phyloP scores from a whole-genome alignment of 2,329 filamentous ascomycete species.

The Apiospora phragmitis region DNA sequence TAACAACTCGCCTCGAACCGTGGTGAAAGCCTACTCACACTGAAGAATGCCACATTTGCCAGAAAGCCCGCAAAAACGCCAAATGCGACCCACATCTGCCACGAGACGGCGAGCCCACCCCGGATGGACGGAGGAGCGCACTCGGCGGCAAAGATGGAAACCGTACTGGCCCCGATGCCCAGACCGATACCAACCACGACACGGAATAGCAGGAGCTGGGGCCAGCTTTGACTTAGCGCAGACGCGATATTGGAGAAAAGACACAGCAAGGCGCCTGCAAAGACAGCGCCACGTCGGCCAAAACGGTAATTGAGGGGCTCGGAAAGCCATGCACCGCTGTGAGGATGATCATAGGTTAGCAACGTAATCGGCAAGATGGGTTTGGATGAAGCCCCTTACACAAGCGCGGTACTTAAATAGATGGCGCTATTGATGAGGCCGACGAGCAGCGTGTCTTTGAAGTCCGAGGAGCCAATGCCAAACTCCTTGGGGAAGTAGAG shows the following conservation, averaged over 20 bases:
- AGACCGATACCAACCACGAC: constrained; percentile 62
- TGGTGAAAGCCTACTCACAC: constrained; percentile 28
- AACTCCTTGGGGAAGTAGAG: constrained; percentile 9
- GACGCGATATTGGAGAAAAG: constrained; percentile 62
- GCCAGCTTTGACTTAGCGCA: constrained; percentile 59
- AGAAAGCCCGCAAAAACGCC: constrained; percentile 67
- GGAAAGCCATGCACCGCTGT: constrained; percentile 59
- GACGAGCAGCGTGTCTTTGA: constrained; percentile 39
- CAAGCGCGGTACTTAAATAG: constrained; percentile 40
- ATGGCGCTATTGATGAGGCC: constrained; percentile 58
- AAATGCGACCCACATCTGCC: constrained; percentile 58
- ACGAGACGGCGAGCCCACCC: constrained; percentile 54
- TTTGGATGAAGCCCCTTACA: constrained; percentile 37
- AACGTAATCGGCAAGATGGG: background rate
- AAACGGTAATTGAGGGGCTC: constrained; percentile 60
- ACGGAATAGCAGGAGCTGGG: constrained; percentile 55
- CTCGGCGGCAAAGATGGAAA: constrained; percentile 56
- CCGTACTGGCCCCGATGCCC: constrained; percentile 51
- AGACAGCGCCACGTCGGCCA: constrained; percentile 65
- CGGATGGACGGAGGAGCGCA: constrained; percentile 53
- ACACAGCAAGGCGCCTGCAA: constrained; percentile 62
- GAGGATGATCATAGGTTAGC: background rate
- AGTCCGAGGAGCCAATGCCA: background rate
- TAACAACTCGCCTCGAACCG: background rate
- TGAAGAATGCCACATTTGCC: constrained; percentile 64